Conservation (phyloP, 345 rosid species). For the Aquilaria yunnanensis region DNA sequence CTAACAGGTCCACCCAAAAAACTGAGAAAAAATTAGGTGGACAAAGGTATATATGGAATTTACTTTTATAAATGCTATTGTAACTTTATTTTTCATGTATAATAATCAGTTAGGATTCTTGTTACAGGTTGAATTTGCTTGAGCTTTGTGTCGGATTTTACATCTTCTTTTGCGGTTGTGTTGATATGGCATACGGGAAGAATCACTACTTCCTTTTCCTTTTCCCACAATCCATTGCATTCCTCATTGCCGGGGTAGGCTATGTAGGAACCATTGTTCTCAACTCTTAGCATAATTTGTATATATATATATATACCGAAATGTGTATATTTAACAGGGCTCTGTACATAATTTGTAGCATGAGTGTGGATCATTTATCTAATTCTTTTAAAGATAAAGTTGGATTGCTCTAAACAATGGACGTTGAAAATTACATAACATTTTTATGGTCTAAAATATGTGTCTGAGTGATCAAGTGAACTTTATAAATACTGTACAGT, state of each 20-base stretch:
- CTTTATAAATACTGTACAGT: too few relatives aligned
- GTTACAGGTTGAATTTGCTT: constrained; percentile 45
- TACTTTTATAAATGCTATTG: neutral
- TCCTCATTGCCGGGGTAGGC: constrained; percentile 74
- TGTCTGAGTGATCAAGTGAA: too few relatives aligned
- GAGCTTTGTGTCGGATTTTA: constrained; percentile 69
- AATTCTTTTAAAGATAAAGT: too few relatives aligned
- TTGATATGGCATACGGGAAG: constrained; percentile 51
- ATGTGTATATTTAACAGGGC: too few relatives aligned
- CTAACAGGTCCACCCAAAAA: constrained; percentile 30
- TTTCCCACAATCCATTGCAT: constrained; percentile 61
- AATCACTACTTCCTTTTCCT: constrained; percentile 59
- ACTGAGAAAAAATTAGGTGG: constrained; percentile 23
- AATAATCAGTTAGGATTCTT: neutral
- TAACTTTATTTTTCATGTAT: neutral
- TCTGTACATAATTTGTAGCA: too few relatives aligned
- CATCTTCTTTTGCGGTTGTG: constrained; percentile 73
- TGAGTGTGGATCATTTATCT: too few relatives aligned
- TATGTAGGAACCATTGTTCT: constrained; percentile 66
- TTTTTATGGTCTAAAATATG: too few relatives aligned
- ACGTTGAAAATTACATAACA: too few relatives aligned
- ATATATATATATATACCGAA: too few relatives aligned
- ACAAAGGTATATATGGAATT: neutral
- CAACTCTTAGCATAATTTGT: constrained; percentile 17
- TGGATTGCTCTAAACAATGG: too few relatives aligned